A percentile compares a stretch with the other conserved stretches of the same genome.
These are phyloP conservation scores for Nasturtium officinale DNA, from an alignment of 345 rosid species.

Conservation along the genomic window DNA sequence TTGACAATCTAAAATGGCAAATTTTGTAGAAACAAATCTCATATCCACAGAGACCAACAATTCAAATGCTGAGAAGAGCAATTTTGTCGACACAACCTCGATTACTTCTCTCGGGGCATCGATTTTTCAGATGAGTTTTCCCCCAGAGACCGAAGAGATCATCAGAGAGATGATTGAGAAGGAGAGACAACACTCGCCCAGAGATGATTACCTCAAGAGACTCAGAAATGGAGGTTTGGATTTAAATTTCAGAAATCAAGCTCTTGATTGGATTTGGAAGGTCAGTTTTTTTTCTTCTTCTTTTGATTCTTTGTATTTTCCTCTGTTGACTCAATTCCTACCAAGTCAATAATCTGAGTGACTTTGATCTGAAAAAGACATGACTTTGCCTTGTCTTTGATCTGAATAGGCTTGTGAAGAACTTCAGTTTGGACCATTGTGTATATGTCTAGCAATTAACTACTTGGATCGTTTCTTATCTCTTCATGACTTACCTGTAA, in stretches of 20 bases:
- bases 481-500: conserved; percentile 65
- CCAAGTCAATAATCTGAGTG: conserved; percentile 35
- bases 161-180: conserved; percentile 55
- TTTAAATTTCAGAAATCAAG: conserved; percentile 53
- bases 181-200: conserved; percentile 58
- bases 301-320: neutral
- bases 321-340: conserved; percentile 33
- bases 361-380: too few relatives aligned
- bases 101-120: conserved; percentile 6
- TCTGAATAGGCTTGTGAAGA: conserved; percentile 69
- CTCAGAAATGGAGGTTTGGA: conserved; percentile 60
- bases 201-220: conserved; percentile 59
- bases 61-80: conserved; percentile 29
- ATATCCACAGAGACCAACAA: conserved; percentile 19
- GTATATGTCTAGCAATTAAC: conserved; percentile 58
- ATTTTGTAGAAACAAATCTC: conserved; percentile 30
- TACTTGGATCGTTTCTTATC: conserved; percentile 80
- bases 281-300: conserved; percentile 32
- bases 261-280: conserved; percentile 77
- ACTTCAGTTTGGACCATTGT: conserved; percentile 57
- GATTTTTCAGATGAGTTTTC: conserved; percentile 46
- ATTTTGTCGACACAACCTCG: conserved; percentile 22
- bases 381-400: too few relatives aligned
- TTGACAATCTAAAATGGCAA: conserved; percentile 29
- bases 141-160: conserved; percentile 51